Evolutionary conservation across 140 eudicot genomes (phyloP).

Genomic region (Cichorium intybus): DNA sequence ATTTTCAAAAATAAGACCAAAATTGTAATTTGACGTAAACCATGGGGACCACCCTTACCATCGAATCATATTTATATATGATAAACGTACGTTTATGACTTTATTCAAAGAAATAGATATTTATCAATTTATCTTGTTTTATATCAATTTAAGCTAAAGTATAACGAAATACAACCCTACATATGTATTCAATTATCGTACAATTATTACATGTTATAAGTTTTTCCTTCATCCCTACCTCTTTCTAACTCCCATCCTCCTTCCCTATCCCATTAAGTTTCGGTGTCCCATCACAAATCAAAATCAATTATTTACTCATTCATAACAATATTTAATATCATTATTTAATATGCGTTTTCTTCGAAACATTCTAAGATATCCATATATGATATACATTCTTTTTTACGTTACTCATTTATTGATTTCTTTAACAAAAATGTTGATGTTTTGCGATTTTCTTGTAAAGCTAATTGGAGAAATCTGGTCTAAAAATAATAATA

Average conservation of each 20-base stretch:
- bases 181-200: no score
- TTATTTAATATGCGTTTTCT: slow-evolving; percentile 7
- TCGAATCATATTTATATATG: no score
- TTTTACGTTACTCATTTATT: neutral
- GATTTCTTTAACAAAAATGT: neutral
- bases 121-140: no score
- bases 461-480: neutral
- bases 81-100: no score
- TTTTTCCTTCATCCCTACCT: neutral
- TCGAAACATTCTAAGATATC: slow-evolving; percentile 2
- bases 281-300: neutral
- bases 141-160: no score
- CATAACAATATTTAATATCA: no score
- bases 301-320: neutral
- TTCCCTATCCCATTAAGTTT: neutral
- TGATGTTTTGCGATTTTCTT: neutral
- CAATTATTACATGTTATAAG: neutral
- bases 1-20: no score
- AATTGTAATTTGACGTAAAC: no score
- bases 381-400: neutral
- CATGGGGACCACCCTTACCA: no score
- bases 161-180: neutral
- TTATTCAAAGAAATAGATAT: no score
- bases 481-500: neutral
- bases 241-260: neutral